These are phyloP conservation scores for Streptanthus diversifolius DNA, from an alignment of 345 rosid genomes.

Conservation along the genomic window DNA sequence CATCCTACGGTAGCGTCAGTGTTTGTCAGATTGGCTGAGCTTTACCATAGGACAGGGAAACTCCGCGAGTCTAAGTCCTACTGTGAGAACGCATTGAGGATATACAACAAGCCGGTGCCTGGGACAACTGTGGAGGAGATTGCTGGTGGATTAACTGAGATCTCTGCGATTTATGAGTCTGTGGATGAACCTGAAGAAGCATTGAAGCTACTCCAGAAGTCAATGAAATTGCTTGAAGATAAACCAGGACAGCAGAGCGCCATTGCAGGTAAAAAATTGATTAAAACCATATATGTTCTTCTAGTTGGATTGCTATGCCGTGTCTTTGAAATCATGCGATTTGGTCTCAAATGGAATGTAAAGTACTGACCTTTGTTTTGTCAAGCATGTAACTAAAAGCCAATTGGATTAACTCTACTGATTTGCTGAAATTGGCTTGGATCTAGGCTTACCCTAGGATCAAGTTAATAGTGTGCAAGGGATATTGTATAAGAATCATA, in stretches of 20 bases:
- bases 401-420: background rate
- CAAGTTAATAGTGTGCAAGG: background rate
- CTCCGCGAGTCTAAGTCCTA: conserved; percentile 92
- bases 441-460: background rate
- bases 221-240: conserved; percentile 90
- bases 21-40: conserved; percentile 90
- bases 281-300: background rate
- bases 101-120: conserved; percentile 89
- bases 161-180: conserved; percentile 95
- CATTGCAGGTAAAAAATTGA: conserved; percentile 44
- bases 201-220: conserved; percentile 83
- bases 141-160: conserved; percentile 84
- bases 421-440: background rate
- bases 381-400: background rate
- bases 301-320: background rate
- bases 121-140: conserved; percentile 93
- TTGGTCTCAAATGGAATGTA: background rate
- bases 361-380: background rate
- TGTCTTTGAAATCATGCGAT: background rate
- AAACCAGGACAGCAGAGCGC: conserved; percentile 98
- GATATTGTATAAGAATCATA: background rate
- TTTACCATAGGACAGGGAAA: conserved; percentile 94
- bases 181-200: conserved; percentile 99
- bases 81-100: conserved; percentile 89
- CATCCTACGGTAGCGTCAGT: conserved; percentile 93